A percentile compares a stretch with the other conserved stretches of the same genome.
Evolutionary conservation across 192 early-diverging fungal genomes (phyloP).

Genomic region (Paraglomus brasilianum): DNA sequence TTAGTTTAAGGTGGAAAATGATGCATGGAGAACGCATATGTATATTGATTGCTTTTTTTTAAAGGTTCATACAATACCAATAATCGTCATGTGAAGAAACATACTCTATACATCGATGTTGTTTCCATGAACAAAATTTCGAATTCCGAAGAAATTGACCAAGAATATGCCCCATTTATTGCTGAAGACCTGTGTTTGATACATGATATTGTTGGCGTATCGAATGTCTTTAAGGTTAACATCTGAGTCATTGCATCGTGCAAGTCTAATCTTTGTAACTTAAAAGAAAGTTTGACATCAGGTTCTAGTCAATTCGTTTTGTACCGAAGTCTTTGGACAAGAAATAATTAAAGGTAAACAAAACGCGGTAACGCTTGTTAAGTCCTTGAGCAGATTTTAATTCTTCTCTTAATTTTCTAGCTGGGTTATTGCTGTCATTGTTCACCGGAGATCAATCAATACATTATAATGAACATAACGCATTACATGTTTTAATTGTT

Average conservation of each 20-base stretch:
- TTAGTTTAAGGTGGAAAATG: background rate
- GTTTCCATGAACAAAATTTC: constrained; percentile 1
- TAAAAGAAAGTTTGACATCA: too few species aligned
- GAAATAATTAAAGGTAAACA: constrained; percentile 68
- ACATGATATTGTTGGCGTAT: too few species aligned
- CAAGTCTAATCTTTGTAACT: too few species aligned
- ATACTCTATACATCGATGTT: constrained; percentile 3
- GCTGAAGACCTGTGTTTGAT: too few species aligned
- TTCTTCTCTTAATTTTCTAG: constrained; percentile 25
- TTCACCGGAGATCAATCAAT: constrained; percentile 52
- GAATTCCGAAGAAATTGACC: background rate
- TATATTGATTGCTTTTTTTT: background rate
- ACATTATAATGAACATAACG: constrained; percentile 1
- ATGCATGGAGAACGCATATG: too few species aligned
- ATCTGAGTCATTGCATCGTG: too few species aligned
- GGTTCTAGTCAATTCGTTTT: constrained; percentile 70
- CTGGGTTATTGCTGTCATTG: constrained; percentile 73
- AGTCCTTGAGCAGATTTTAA: too few species aligned
- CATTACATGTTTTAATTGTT: constrained; percentile 21
- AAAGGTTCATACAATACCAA: background rate
- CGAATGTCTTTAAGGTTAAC: too few species aligned
- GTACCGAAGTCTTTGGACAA: constrained; percentile 80
- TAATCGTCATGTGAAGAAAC: background rate
- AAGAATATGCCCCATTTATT: too few species aligned
- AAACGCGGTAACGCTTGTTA: too few species aligned